Conservation (phyloP, 352 stramenopile genomes). For the Phytopythium ostracodes region DNA sequence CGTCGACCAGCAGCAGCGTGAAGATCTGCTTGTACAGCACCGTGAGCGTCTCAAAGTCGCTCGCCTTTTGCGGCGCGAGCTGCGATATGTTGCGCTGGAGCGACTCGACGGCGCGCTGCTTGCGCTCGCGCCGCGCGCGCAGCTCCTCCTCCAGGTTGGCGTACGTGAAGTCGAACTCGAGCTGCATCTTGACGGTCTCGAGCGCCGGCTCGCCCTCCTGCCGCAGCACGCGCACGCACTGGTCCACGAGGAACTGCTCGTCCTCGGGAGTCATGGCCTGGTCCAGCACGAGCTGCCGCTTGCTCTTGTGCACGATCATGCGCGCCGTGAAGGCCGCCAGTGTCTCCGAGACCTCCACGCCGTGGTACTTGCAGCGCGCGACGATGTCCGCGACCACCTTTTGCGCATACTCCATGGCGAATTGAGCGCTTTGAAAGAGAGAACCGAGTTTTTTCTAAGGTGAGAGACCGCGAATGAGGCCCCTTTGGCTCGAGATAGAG, state of each 20-base stretch:
- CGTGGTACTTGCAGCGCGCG: slow-evolving; percentile 62
- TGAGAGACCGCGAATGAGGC: not conserved
- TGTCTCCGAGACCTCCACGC: slow-evolving; percentile 84
- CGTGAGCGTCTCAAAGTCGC: slow-evolving; percentile 90
- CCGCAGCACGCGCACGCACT: slow-evolving; percentile 70
- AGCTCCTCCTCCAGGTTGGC: slow-evolving; percentile 79
- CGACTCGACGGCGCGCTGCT: slow-evolving; percentile 52
- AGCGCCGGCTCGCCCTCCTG: slow-evolving; percentile 78
- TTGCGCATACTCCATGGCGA: slow-evolving; percentile 58
- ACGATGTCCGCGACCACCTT: slow-evolving; percentile 70
- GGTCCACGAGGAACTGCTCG: slow-evolving; percentile 70
- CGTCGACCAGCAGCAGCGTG: slow-evolving; percentile 75
- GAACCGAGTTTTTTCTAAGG: not conserved
- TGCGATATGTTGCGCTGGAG: slow-evolving; percentile 74
- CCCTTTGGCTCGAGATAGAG: not conserved
- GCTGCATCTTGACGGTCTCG: slow-evolving; percentile 95
- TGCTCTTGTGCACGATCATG: slow-evolving; percentile 67
- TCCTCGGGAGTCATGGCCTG: slow-evolving; percentile 65
- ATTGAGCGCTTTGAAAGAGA: not conserved
- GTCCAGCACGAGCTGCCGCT: slow-evolving; percentile 66
- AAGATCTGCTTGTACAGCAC: slow-evolving; percentile 90
- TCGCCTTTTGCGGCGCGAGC: slow-evolving; percentile 69
- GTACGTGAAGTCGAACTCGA: slow-evolving; percentile 92
- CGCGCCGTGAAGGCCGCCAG: slow-evolving; percentile 83
- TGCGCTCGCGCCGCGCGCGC: slow-evolving; percentile 42